Conservation (phyloP, 371 early-diverging fungal genomes). For the Mortierella sp. region DNA sequence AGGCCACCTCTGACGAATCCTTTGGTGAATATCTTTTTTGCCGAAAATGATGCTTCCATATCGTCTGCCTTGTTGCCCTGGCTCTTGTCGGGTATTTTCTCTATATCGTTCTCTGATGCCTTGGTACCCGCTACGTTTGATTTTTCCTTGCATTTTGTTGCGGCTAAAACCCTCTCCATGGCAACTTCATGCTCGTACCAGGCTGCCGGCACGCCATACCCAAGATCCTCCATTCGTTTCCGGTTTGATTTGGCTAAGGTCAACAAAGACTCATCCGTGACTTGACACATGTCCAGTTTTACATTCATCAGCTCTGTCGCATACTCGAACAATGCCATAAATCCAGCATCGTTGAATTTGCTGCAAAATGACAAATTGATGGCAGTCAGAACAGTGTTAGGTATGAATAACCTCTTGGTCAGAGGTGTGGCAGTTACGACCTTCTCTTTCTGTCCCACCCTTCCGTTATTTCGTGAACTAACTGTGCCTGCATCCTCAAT, state of each 20-base stretch:
- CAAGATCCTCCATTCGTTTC: constrained; percentile 20
- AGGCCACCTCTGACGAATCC: constrained; percentile 19
- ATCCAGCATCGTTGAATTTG: neutral
- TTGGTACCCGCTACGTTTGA: neutral
- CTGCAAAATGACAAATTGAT: constrained; percentile 9
- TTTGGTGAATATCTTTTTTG: constrained; percentile 9
- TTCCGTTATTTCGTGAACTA: neutral
- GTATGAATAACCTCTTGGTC: neutral
- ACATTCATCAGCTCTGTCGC: constrained; percentile 22
- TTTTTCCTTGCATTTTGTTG: neutral
- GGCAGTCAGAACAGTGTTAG: constrained; percentile 24
- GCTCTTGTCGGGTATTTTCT: neutral
- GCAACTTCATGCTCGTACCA: constrained; percentile 28
- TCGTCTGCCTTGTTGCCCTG: neutral
- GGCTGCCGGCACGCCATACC: constrained; percentile 16
- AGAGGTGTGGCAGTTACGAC: no score
- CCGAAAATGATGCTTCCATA: neutral
- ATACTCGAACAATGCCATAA: constrained; percentile 12
- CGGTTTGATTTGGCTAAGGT: constrained; percentile 21
- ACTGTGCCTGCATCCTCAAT: neutral
- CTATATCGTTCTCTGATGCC: neutral
- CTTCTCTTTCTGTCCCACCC: neutral
- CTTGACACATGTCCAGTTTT: constrained; percentile 1
- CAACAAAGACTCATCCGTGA: constrained; percentile 21
- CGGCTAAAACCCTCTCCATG: neutral